A percentile compares a stretch with the other conserved stretches of the same genome.
These are phyloP conservation scores for Populus hybrid DNA, from an alignment of 441 rosid species.

Conservation along the genomic window DNA sequence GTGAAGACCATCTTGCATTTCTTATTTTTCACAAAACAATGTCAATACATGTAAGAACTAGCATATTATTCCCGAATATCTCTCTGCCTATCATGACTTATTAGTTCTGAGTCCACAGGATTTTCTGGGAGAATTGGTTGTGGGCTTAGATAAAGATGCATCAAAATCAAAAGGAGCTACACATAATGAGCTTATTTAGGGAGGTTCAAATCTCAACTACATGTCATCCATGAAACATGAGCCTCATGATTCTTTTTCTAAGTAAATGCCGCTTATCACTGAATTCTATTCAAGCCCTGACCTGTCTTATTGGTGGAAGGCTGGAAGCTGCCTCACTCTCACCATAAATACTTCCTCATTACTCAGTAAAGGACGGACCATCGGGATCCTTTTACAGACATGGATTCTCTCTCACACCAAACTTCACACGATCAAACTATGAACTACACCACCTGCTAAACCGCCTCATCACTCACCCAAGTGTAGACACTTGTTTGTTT, in stretches of 20 bases:
- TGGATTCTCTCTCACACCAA: not conserved
- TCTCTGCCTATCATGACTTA: not conserved
- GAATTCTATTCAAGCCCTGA: not conserved
- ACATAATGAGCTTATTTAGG: not conserved
- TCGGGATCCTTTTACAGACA: not conserved
- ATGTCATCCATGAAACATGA: not conserved
- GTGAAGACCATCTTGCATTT: not conserved
- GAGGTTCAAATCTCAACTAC: not conserved
- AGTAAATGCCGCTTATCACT: not conserved
- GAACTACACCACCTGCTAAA: not conserved
- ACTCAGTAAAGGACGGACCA: not conserved
- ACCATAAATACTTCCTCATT: not conserved
- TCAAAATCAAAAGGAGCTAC: not conserved
- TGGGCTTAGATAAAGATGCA: not conserved
- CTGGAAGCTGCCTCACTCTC: not conserved
- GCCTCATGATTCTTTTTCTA: not conserved
- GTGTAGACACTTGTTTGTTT: not conserved
- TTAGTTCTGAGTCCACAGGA: not conserved
- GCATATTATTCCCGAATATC: not conserved
- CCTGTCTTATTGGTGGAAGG: not conserved
- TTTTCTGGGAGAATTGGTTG: not conserved
- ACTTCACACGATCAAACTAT: not conserved
- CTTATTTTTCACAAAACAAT: not conserved
- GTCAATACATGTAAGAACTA: not conserved
- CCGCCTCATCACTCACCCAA: not conserved